Evolutionary conservation across 139 green algal species (phyloP), one percentile per base, ranked within the genome.

Genomic region (Chlorella sorokiniana): DNA sequence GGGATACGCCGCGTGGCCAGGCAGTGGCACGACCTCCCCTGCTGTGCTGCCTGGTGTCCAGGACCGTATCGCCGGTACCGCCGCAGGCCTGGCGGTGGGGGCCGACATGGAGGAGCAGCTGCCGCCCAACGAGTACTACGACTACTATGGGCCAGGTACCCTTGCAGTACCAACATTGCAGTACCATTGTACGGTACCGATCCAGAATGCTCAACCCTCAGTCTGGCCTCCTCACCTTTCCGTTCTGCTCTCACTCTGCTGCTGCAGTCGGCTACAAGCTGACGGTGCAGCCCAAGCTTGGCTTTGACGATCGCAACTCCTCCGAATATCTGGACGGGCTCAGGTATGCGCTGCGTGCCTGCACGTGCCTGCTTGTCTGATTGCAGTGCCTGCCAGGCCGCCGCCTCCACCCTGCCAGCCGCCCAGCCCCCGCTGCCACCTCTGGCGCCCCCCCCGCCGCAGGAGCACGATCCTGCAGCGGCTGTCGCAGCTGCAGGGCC

Each of bases 111-210:
- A 65, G 0, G 88, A 97, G 33, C 61, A 91, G 52, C 78, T 98
- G 78, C 96, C 96, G 0, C 81, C 88, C n/a, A 97, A 96, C 75
- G 93, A 97, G 62, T 99, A 98, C 83, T 94, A 92, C 76, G 94
- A 98, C 69, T 96, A 96, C 73, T 98, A 94, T 69, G 91, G 80
- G 3, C 93, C 76, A 38, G 75, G 73, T 69, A 9, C 16, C 14
- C 48, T 16, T 59, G 48, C 48, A 59, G 48, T 59, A 59, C 48
- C 48, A 59, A 59, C n/a, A n/a, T n/a, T n/a, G n/a, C n/a, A n/a
- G n/a, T n/a, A n/a, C n/a, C n/a, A n/a, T n/a, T n/a, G n/a, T n/a
- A n/a, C n/a, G n/a, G n/a, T n/a, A n/a, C n/a, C n/a, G n/a, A n/a
- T n/a, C n/a, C n/a, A n/a, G n/a, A n/a, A n/a, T n/a, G n/a, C n/a